Conservation (phyloP, 2,329 filamentous ascomycete species). For the Colletotrichum musae region DNA sequence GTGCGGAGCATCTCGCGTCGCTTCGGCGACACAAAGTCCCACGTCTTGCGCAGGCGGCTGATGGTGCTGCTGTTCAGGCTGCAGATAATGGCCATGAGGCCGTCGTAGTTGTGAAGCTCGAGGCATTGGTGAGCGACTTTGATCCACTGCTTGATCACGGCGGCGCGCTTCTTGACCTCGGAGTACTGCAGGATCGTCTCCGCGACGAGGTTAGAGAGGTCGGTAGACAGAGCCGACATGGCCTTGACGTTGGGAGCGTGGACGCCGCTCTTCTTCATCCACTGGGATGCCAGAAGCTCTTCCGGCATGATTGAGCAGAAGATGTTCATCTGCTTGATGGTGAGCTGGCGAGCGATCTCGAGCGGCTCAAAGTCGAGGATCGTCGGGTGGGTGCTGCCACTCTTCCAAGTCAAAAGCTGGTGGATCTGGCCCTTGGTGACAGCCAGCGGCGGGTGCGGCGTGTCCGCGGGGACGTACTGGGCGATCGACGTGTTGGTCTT, state of each 20-base stretch:
- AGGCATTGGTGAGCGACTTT: conserved; percentile 91
- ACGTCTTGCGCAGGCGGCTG: conserved; percentile 88
- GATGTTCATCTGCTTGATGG: conserved; percentile 89
- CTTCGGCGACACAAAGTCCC: conserved; percentile 89
- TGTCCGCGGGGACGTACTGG: conserved; percentile 79
- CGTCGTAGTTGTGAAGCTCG: conserved; percentile 95
- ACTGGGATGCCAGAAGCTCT: conserved; percentile 91
- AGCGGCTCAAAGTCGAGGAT: conserved; percentile 93
- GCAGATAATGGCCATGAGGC: conserved; percentile 96
- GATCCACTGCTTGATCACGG: conserved; percentile 97
- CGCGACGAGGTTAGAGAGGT: conserved; percentile 91
- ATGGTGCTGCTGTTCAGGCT: conserved; percentile 94
- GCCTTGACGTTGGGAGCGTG: conserved; percentile 91
- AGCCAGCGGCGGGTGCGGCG: conserved; percentile 77
- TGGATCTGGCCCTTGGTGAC: conserved; percentile 84
- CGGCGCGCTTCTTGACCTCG: conserved; percentile 93
- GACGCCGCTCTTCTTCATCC: conserved; percentile 88
- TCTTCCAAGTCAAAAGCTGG: conserved; percentile 80
- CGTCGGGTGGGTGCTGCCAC: conserved; percentile 76
- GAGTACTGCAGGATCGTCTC: conserved; percentile 90
- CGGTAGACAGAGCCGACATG: conserved; percentile 93
- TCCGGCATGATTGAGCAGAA: conserved; percentile 95
- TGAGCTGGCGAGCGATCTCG: conserved; percentile 92
- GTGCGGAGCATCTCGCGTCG: conserved; percentile 84
- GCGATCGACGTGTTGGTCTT: conserved; percentile 86